These are phyloP conservation scores for Debaryomyces hansenii DNA, from an alignment of 805 yeast species.

Conservation along the genomic window DNA sequence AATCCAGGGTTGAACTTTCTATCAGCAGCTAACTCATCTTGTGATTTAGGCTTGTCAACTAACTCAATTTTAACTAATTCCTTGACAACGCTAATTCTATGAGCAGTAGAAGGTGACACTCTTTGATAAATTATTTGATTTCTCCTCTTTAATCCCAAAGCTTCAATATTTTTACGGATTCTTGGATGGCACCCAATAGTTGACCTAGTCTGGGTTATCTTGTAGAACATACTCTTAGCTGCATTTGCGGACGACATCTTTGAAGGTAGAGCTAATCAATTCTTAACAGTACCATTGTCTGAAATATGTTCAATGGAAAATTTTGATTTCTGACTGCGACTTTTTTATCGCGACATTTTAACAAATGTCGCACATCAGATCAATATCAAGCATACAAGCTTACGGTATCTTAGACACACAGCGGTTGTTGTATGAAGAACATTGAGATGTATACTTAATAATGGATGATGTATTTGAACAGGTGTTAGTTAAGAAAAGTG, in stretches of 20 bases:
- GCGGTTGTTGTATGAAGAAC: too few species aligned
- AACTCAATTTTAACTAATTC: slow-evolving; percentile 84
- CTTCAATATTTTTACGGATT: slow-evolving; percentile 60
- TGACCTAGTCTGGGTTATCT: slow-evolving; percentile 77
- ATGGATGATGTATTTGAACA: slow-evolving; percentile 14
- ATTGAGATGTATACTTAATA: not conserved
- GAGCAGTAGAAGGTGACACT: slow-evolving; percentile 80
- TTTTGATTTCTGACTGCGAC: not conserved
- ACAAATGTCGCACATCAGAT: too few species aligned
- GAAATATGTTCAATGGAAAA: not conserved
- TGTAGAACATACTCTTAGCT: slow-evolving; percentile 32
- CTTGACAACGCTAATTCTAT: slow-evolving; percentile 77
- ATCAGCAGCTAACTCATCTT: slow-evolving; percentile 49
- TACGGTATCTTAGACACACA: too few species aligned
- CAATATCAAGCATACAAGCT: too few species aligned
- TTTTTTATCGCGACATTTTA: not conserved
- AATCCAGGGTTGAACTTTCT: slow-evolving; percentile 72
- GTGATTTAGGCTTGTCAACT: slow-evolving; percentile 53
- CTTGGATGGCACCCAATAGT: slow-evolving; percentile 80
- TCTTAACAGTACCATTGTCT: not conserved
- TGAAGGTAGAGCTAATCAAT: not conserved
- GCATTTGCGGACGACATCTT: slow-evolving; percentile 7
- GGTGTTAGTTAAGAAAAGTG: slow-evolving; percentile 13
- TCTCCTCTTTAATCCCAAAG: slow-evolving; percentile 74
- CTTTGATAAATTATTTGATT: slow-evolving; percentile 72